phyloP scores from a whole-genome alignment of 2,329 filamentous ascomycete species.

The Teratosphaeria viscida region DNA sequence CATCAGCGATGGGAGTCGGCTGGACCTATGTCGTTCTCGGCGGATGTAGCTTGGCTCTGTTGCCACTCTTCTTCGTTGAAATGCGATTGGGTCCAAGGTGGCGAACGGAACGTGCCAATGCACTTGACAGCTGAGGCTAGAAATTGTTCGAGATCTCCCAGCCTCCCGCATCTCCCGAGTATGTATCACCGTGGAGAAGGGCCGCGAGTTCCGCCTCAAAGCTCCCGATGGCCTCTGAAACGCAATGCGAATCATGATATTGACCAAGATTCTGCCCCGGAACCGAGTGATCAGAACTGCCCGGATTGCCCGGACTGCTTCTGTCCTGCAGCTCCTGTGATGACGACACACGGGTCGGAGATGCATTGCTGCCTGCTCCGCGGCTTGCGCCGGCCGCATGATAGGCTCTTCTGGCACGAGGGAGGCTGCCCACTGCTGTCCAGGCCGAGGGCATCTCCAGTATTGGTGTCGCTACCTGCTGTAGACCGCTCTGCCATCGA shows the following conservation, averaged over 20 bases:
- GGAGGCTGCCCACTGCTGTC: neutral
- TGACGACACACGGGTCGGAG: neutral
- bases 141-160: neutral
- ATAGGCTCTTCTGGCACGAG: neutral
- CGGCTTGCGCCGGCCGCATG: neutral
- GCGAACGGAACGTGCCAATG: neutral
- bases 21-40: neutral
- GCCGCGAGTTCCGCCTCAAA: neutral
- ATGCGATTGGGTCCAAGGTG: neutral
- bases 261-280: neutral
- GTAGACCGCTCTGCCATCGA: neutral
- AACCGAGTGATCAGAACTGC: neutral
- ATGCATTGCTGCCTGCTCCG: neutral
- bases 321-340: neutral
- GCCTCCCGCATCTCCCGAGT: neutral
- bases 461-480: neutral
- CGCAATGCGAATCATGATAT: neutral
- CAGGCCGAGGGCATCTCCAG: neutral
- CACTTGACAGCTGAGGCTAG: neutral
- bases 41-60: neutral
- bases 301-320: neutral
- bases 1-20: neutral
- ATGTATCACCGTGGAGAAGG: neutral
- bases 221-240: neutral
- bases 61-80: neutral